A percentile compares a stretch with the other conserved stretches of the same genome.
phyloP scores from a whole-genome alignment of 116 monocot genomes.

The Dioscorea cayenensis region DNA sequence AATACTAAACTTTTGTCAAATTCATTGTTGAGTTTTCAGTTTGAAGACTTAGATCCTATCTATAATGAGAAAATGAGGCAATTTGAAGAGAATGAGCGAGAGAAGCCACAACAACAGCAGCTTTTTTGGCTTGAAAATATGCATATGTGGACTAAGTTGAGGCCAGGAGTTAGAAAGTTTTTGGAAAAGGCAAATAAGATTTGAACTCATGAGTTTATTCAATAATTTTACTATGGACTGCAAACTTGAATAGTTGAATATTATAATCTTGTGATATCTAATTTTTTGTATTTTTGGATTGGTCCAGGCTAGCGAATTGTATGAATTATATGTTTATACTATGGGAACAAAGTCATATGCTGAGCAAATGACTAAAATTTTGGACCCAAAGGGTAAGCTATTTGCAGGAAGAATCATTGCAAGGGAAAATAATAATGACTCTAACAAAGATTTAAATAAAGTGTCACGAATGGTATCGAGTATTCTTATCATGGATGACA shows the following conservation, averaged over 20 bases:
- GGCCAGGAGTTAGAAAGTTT: conserved; percentile 95
- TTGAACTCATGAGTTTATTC: not conserved
- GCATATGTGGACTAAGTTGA: conserved; percentile 97
- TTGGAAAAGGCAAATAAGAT: conserved; percentile 58
- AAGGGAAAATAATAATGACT: conserved; percentile 77
- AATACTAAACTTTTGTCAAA: no score
- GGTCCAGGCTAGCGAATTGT: conserved; percentile 80
- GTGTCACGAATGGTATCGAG: conserved; percentile 93
- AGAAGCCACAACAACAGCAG: conserved; percentile 39
- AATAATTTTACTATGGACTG: no score
- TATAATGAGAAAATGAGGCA: conserved; percentile 74
- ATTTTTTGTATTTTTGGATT: not conserved
- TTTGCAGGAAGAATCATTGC: conserved; percentile 90
- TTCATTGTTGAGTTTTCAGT: conserved; percentile 23
- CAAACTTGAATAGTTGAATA: no score
- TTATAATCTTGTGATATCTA: not conserved
- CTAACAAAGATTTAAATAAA: conserved; percentile 90
- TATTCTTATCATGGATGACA: conserved; percentile 96
- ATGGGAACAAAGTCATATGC: conserved; percentile 99
- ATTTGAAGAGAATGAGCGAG: conserved; percentile 61
- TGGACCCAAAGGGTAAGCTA: conserved; percentile 78
- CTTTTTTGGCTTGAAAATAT: conserved; percentile 67
- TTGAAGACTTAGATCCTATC: conserved; percentile 67
- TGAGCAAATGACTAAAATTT: conserved; percentile 94
- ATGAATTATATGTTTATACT: conserved; percentile 86